phyloP scores from a whole-genome alignment of 306 rosid genomes.

The Lupinus albus region DNA sequence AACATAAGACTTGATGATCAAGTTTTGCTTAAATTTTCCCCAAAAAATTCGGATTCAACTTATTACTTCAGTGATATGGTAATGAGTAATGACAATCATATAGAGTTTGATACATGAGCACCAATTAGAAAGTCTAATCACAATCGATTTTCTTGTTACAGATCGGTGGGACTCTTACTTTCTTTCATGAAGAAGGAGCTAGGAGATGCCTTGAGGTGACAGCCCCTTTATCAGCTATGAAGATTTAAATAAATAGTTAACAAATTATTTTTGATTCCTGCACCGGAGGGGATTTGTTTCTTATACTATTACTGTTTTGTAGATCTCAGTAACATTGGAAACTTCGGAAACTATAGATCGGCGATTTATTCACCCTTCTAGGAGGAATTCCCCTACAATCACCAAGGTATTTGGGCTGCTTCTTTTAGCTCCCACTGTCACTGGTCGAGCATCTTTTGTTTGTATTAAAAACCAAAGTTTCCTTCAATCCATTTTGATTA shows the following conservation, averaged over 20 bases:
- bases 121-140: slow-evolving; percentile 18
- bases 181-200: slow-evolving; percentile 85
- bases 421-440: slow-evolving; percentile 22
- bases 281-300: slow-evolving; percentile 33
- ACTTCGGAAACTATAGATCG: slow-evolving; percentile 88
- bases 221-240: slow-evolving; percentile 33
- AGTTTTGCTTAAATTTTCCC: slow-evolving; percentile 92
- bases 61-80: slow-evolving; percentile 96
- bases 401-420: slow-evolving; percentile 64
- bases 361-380: slow-evolving; percentile 81
- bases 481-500: slow-evolving; percentile 1
- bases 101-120: slow-evolving; percentile 32
- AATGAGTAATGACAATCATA: slow-evolving; percentile 52
- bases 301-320: slow-evolving; percentile 29
- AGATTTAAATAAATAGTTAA: slow-evolving; percentile 27
- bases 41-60: slow-evolving; percentile 83
- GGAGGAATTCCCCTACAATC: slow-evolving; percentile 92
- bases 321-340: slow-evolving; percentile 86
- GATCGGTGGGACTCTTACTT: slow-evolving; percentile 97
- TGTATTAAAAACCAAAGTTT: slow-evolving; percentile 7
- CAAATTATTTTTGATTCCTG: slow-evolving; percentile 36
- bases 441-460: slow-evolving; percentile 28
- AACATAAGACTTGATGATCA: slow-evolving; percentile 91
- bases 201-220: slow-evolving; percentile 98
- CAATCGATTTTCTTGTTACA: slow-evolving; percentile 43